Evolutionary conservation across 805 yeast species (phyloP).

Genomic region (Kodamaea kaohsiungensis): DNA sequence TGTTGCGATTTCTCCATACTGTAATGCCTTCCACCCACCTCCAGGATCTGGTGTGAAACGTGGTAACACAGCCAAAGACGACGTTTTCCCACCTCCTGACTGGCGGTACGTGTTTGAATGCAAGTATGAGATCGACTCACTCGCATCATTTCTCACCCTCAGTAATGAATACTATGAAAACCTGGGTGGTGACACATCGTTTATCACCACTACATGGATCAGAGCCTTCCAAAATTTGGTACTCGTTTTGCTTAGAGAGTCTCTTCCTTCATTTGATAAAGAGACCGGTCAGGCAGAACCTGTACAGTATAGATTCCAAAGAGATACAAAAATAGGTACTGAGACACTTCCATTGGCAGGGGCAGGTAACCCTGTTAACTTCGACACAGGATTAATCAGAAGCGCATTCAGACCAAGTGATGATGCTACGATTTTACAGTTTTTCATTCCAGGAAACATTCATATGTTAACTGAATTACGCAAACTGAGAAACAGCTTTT

Average conservation of each 20-base stretch:
- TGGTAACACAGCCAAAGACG: slow-evolving; percentile 58
- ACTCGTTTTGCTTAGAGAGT: slow-evolving; percentile 57
- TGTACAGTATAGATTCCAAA: slow-evolving; percentile 65
- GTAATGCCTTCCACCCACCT: slow-evolving; percentile 93
- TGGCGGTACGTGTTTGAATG: slow-evolving; percentile 81
- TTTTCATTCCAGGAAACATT: slow-evolving; percentile 84
- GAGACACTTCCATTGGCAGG: slow-evolving; percentile 83
- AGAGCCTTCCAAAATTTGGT: slow-evolving; percentile 55
- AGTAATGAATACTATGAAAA: slow-evolving; percentile 66
- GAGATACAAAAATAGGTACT: slow-evolving; percentile 72
- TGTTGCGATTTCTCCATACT: slow-evolving; percentile 67
- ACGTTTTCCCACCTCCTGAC: slow-evolving; percentile 68
- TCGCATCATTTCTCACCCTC: slow-evolving; percentile 78
- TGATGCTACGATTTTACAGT: slow-evolving; percentile 79
- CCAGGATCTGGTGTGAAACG: slow-evolving; percentile 46
- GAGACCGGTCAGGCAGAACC: slow-evolving; percentile 48
- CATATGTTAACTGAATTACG: slow-evolving; percentile 37
- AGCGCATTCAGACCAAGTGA: slow-evolving; percentile 89
- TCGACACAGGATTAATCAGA: slow-evolving; percentile 67
- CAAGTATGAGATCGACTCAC: slow-evolving; percentile 83
- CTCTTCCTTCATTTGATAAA: slow-evolving; percentile 58
- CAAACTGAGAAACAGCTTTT: slow-evolving; percentile 6
- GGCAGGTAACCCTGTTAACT: slow-evolving; percentile 79
- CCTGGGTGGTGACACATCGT: slow-evolving; percentile 49
- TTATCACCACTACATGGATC: slow-evolving; percentile 55